phyloP scores from a whole-genome alignment of 768 basidiomycete species.

The Agrocybe chaxingu region DNA sequence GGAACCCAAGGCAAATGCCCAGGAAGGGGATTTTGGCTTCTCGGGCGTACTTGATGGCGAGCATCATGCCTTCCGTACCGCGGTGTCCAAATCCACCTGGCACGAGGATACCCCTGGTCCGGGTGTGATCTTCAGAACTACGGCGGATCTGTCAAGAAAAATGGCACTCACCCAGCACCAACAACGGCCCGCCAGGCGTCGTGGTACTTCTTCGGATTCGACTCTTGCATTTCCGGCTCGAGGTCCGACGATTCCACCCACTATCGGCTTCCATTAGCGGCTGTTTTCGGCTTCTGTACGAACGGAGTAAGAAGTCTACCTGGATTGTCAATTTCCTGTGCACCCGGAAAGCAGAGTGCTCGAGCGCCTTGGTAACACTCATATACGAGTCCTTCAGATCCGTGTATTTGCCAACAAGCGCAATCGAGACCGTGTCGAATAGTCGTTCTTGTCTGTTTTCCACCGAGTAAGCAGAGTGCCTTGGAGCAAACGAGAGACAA shows the following conservation, averaged over 20 bases:
- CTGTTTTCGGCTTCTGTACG: background rate
- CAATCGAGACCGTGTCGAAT: constrained; percentile 86
- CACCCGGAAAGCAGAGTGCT: constrained; percentile 94
- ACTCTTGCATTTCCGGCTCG: constrained; percentile 76
- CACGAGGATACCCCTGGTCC: constrained; percentile 84
- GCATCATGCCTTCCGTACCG: constrained; percentile 96
- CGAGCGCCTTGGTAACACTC: constrained; percentile 94
- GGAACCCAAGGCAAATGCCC: constrained; percentile 97
- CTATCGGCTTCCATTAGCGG: constrained; percentile 31
- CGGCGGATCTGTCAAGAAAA: constrained; percentile 4
- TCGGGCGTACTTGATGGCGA: constrained; percentile 96
- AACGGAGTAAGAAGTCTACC: constrained; percentile 38
- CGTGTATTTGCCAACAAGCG: constrained; percentile 96
- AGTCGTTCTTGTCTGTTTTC: constrained; percentile 81
- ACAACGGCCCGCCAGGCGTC: constrained; percentile 95
- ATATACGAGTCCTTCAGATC: constrained; percentile 97
- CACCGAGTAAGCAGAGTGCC: constrained; percentile 3
- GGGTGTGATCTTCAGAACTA: background rate
- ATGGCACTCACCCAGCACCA: constrained; percentile 67
- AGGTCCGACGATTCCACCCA: constrained; percentile 97
- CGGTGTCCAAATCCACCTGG: constrained; percentile 94
- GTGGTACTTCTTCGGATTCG: constrained; percentile 84
- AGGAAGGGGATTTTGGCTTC: constrained; percentile 95
- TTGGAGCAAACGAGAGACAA: constrained; percentile 2
- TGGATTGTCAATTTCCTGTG: constrained; percentile 79